Evolutionary conservation across 169 alveolate genomes (phyloP).

Genomic region (Toxoplasma gondii): DNA sequence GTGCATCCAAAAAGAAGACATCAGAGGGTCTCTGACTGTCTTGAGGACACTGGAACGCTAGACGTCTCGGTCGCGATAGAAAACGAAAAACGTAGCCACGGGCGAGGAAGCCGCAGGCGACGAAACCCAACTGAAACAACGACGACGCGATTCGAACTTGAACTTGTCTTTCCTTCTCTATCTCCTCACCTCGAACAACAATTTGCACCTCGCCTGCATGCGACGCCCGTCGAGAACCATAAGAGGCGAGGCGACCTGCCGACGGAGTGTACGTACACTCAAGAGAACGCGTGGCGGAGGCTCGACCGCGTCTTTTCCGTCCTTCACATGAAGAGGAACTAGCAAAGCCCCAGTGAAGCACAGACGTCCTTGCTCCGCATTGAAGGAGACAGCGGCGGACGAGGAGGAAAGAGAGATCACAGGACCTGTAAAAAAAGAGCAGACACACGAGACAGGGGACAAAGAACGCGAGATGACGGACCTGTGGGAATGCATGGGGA

Average conservation of each 20-base stretch:
- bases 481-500: neutral
- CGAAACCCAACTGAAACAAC: neutral
- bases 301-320: neutral
- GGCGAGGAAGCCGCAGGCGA: neutral
- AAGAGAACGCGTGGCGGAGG: constrained; percentile 36
- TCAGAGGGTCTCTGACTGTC: too few species aligned
- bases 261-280: constrained; percentile 28
- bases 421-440: neutral
- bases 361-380: constrained; percentile 13
- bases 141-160: too few species aligned
- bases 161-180: neutral
- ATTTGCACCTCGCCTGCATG: neutral
- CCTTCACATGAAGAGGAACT: neutral
- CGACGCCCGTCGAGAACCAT: neutral
- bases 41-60: too few species aligned
- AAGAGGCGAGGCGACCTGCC: neutral
- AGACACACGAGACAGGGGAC: neutral
- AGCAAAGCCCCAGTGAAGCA: constrained; percentile 18
- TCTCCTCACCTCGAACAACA: constrained; percentile 5
- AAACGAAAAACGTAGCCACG: neutral
- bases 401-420: neutral
- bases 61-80: neutral
- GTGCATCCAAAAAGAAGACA: too few species aligned
- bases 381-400: neutral
- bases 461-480: neutral